Evolutionary conservation across 768 basidiomycete species (phyloP), one percentile per base, ranked within the genome.

Genomic region (Mycena latifolia): DNA sequence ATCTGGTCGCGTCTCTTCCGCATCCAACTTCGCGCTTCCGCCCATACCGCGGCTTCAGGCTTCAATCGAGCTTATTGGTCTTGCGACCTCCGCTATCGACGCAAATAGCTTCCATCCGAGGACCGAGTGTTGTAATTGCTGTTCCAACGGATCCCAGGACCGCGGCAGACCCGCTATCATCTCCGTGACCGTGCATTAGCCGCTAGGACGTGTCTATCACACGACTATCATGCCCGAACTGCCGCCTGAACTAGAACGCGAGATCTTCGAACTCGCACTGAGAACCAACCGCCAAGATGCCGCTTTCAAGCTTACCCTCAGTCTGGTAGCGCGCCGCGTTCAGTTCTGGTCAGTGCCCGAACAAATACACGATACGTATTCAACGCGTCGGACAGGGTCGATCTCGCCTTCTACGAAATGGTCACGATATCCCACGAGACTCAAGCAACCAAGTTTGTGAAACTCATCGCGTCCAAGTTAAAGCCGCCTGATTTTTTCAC

Each of bases 181-280:
- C 33, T 35, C 6, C 33, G 33, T 14, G 33, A 35, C n/a, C n/a
- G n/a, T n/a, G n/a, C n/a, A n/a, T n/a, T n/a, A n/a, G n/a, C n/a
- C n/a, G n/a, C n/a, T n/a, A n/a, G n/a, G n/a, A n/a, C n/a, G n/a
- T n/a, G n/a, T n/a, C n/a, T n/a, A n/a, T n/a, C n/a, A n/a, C n/a
- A n/a, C n/a, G n/a, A n/a, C 53, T 33, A 24, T 20, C 50, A 61
- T 61, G 60, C 43, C 60, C 25, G 41, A 53, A 3, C 52, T 61
- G 3, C 61, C 53, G 14, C 8, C 15, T 20, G 61, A 61, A 7
- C 61, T 61, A 7, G 61, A 61, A 54, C 51, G 61, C 29, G 61
- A 55, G 18, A 62, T 62, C 11, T 48, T 62, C 29, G 61, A 61
- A 22, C 39, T 62, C 8, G 45, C 52, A 0, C 41, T 55, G 25